Conservation (phyloP, 106 monocot genomes). For the Posidonia australis region DNA sequence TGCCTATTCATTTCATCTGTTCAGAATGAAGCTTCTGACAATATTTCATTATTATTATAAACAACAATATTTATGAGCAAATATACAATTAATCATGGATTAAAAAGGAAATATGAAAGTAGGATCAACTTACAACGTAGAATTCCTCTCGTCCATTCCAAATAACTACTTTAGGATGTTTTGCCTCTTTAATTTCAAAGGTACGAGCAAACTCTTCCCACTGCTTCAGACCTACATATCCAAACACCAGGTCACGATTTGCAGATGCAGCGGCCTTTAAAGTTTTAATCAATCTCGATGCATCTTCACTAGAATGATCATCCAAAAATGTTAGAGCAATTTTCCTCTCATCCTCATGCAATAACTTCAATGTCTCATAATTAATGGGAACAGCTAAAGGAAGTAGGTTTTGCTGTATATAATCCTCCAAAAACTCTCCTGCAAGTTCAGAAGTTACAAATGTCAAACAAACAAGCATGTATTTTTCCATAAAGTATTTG, state of each 20-base stretch:
- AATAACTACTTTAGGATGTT: constrained; percentile 68
- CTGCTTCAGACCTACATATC: constrained; percentile 81
- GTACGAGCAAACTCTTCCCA: constrained; percentile 85
- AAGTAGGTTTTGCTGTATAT: constrained; percentile 65
- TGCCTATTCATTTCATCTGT: no score
- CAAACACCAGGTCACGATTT: constrained; percentile 86
- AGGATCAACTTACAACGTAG: constrained; percentile 45
- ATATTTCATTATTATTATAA: no score
- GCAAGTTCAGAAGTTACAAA: constrained; percentile 8
- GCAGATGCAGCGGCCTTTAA: constrained; percentile 87
- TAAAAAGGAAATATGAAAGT: background rate
- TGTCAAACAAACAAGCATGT: background rate
- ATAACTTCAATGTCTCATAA: constrained; percentile 72
- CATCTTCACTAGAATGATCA: constrained; percentile 49
- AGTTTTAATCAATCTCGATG: constrained; percentile 49
- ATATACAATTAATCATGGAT: background rate
- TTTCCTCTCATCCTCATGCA: constrained; percentile 68
- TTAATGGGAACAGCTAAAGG: constrained; percentile 73
- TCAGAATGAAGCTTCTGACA: no score
- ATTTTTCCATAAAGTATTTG: background rate
- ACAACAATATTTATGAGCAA: background rate
- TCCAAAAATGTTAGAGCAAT: constrained; percentile 68
- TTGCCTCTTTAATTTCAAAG: constrained; percentile 53
- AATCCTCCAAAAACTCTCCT: constrained; percentile 88
- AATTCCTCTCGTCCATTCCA: constrained; percentile 93